Percentiles rank a stretch among this genome's conserved stretches.
phyloP scores from a whole-genome alignment of 2,329 filamentous ascomycete genomes.

The Cordyceps cicadae region DNA sequence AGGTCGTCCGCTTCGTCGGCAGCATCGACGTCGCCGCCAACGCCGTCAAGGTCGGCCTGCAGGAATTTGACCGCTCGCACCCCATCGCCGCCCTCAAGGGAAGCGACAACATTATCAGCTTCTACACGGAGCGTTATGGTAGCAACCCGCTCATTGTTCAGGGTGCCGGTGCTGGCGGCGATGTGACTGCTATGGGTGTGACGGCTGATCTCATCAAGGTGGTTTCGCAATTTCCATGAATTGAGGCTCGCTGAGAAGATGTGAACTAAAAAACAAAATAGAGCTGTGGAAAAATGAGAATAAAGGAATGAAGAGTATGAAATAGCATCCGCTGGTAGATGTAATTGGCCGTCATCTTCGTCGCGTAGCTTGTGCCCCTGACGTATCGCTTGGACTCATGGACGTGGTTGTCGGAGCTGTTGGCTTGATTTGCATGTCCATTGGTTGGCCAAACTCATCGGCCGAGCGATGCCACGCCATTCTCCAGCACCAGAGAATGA shows the following conservation, averaged over 20 bases:
- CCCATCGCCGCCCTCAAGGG: constrained; percentile 93
- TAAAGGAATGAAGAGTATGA: background rate
- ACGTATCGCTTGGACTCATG: background rate
- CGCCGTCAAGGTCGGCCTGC: constrained; percentile 81
- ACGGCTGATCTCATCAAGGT: constrained; percentile 91
- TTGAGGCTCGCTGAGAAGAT: background rate
- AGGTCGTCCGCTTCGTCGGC: constrained; percentile 89
- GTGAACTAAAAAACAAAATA: background rate
- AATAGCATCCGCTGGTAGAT: background rate
- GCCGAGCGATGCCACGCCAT: constrained; percentile 20
- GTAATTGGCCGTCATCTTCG: constrained; percentile 1
- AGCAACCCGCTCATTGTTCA: constrained; percentile 87
- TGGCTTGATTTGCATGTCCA: background rate
- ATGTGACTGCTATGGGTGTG: constrained; percentile 97
- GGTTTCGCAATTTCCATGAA: constrained; percentile 55
- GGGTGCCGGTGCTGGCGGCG: constrained; percentile 86
- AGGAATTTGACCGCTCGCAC: constrained; percentile 80
- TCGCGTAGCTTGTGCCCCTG: background rate
- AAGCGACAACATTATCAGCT: constrained; percentile 98
- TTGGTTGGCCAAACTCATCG: background rate
- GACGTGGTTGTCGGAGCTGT: background rate
- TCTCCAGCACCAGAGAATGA: constrained; percentile 46
- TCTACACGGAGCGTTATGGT: constrained; percentile 94
- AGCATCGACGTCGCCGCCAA: constrained; percentile 79
- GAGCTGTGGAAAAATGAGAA: background rate